Evolutionary conservation across 139 green algal species (phyloP).

Genomic region (Desmodesmus armatus): DNA sequence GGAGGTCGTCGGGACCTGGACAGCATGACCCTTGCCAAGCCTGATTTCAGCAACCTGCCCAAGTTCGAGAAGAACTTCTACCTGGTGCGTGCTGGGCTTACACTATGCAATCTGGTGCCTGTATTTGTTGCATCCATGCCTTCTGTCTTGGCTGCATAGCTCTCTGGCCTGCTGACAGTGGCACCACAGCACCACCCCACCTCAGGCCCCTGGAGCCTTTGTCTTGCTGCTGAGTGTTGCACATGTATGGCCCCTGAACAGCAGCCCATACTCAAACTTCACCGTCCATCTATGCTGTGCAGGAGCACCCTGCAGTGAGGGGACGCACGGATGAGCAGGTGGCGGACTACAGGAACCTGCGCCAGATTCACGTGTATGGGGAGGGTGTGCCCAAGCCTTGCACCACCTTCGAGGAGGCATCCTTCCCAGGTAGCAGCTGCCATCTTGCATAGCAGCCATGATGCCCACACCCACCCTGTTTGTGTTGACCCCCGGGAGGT

Average conservation of each 20-base stretch:
- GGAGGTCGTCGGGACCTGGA: slow-evolving; percentile 75
- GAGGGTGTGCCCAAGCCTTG: slow-evolving; percentile 83
- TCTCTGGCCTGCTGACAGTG: no score
- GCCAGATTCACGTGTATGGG: slow-evolving; percentile 75
- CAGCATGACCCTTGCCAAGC: slow-evolving; percentile 67
- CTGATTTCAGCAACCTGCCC: slow-evolving; percentile 86
- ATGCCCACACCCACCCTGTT: not conserved
- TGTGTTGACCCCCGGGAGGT: no score
- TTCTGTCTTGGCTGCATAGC: no score
- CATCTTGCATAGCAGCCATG: not conserved
- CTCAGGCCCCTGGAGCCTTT: no score
- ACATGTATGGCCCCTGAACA: no score
- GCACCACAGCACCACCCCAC: no score
- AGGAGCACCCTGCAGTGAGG: slow-evolving; percentile 87
- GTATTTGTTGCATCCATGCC: no score
- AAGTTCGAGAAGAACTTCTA: slow-evolving; percentile 97
- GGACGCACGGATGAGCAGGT: slow-evolving; percentile 75
- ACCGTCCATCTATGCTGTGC: no score
- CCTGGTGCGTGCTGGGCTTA: slow-evolving; percentile 24
- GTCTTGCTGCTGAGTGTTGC: not conserved
- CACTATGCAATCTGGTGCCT: no score
- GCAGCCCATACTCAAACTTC: no score
- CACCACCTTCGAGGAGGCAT: slow-evolving; percentile 82
- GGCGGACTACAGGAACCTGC: slow-evolving; percentile 74
- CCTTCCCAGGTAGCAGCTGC: slow-evolving; percentile 70